Evolutionary conservation across 164 flowering plant genomes (phyloP).

Genomic region (Liquidambar formosana): DNA sequence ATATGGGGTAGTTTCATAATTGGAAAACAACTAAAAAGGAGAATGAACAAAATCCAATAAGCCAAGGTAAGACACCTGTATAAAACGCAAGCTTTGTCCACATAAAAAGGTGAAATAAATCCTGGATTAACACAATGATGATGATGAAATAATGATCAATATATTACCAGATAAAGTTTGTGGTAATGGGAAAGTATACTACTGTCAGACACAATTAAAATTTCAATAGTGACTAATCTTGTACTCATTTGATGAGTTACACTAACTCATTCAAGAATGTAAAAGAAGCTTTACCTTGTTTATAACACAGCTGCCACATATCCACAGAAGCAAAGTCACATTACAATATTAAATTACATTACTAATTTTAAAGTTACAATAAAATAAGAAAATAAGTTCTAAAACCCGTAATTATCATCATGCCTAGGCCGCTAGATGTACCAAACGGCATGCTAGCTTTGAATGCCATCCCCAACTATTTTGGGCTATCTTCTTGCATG

Average conservation of each 20-base stretch:
- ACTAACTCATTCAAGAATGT: no score
- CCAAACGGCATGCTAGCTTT: background rate
- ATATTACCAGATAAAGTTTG: no score
- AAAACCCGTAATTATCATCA: background rate
- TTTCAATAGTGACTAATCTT: background rate
- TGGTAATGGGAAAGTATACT: background rate
- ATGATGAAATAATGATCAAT: no score
- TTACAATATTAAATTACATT: no score
- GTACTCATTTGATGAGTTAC: background rate
- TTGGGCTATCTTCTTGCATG: background rate
- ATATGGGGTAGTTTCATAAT: background rate
- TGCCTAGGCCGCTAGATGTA: background rate
- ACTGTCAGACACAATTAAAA: background rate
- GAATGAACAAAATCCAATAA: background rate
- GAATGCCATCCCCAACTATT: background rate
- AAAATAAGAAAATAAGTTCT: background rate
- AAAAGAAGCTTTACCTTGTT: background rate
- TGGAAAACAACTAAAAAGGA: background rate
- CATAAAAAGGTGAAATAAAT: background rate
- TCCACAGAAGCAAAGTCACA: background rate
- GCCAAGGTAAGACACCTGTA: background rate
- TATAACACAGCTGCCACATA: background rate
- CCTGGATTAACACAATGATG: background rate
- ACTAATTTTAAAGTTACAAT: background rate
- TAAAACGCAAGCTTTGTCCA: slow-evolving; percentile 1